Evolutionary conservation across 371 early-diverging fungal species (phyloP).

Genomic region (Blastocladiella emersonii): DNA sequence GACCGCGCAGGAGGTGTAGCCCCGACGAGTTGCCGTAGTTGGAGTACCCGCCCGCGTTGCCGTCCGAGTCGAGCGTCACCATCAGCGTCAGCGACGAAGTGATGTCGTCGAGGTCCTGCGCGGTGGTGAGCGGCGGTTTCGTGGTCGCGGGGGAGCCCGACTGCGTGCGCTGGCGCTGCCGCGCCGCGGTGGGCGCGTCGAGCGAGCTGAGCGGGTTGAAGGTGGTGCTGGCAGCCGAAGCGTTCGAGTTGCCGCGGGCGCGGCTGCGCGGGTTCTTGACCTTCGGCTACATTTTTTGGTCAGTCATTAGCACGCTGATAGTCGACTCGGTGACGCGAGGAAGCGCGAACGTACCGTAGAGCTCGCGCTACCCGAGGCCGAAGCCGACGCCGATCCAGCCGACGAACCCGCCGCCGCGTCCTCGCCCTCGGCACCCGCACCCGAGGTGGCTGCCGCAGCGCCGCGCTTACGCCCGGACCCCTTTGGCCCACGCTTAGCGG

Average conservation of each 20-base stretch:
- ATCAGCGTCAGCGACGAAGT: background rate
- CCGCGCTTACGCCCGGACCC: too few relatives aligned
- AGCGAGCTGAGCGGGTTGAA: background rate
- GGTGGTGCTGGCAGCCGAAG: background rate
- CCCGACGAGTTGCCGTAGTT: background rate
- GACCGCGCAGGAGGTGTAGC: background rate
- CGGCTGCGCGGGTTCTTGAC: background rate
- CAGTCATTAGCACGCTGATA: too few relatives aligned
- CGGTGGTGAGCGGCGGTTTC: background rate
- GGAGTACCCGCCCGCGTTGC: background rate
- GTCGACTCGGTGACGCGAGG: background rate
- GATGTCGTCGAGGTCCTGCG: background rate
- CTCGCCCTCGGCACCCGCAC: too few relatives aligned
- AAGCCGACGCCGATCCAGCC: too few relatives aligned
- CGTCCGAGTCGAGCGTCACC: background rate
- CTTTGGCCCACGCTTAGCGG: background rate
- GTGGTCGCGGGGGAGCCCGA: background rate
- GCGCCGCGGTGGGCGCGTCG: background rate
- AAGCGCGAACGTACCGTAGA: background rate
- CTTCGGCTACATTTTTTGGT: background rate
- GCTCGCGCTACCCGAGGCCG: too few relatives aligned
- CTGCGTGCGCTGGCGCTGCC: too few relatives aligned
- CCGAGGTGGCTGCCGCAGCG: too few relatives aligned
- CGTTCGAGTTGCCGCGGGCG: background rate
- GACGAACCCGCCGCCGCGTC: background rate